Evolutionary conservation across 257 asterid genomes (phyloP), one percentile per base, ranked within the genome.

Genomic region (Solanum bulbocastanum): DNA sequence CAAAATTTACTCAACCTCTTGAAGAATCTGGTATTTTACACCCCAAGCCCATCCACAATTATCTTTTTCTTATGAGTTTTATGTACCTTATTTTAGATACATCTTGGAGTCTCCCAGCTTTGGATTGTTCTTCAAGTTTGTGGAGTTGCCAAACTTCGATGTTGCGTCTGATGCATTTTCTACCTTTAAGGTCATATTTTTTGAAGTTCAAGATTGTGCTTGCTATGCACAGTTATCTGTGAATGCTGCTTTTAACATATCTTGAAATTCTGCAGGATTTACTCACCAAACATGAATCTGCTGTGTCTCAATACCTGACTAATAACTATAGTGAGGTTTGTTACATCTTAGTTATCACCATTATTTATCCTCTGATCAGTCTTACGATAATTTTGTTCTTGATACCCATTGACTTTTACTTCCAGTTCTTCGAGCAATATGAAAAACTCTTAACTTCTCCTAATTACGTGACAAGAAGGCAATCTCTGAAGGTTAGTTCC

Each of bases 121-220:
- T 90, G 98, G 92, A 92, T 91, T 97, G 89, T 97, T 97, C 91
- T 97, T 95, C 94, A 97, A 97, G 91, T 97, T 93, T 88, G 93
- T 96, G 71, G 98, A 96, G 94, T 92, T 95, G 86, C 98, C 99
- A 35, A 95, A 92, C 89, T 97, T 97, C 83, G 99, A 96, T 89
- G 94, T 96, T 89, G 94, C 99, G 25, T 97, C 99, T 86, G 99
- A 97, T 93, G 98, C 99, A 75, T 97, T 96, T 92, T 94, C 97
- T 83, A 95, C 99, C 74, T 97, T 97, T 91, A 97, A 97, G 99
- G 99, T 97, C 83, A 87, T 92, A 88, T 87, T 65, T 89, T 88
- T 68, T 49, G 68, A 32, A 49, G 85, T 49, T 81, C 69, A 49
- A 82, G 42, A 82, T 82, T 82, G 68, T 82, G 44, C 44, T 82